A percentile compares a stretch with the other conserved stretches of the same genome.
phyloP scores from a whole-genome alignment of 257 asterid species.

The Apocynum venetum region DNA sequence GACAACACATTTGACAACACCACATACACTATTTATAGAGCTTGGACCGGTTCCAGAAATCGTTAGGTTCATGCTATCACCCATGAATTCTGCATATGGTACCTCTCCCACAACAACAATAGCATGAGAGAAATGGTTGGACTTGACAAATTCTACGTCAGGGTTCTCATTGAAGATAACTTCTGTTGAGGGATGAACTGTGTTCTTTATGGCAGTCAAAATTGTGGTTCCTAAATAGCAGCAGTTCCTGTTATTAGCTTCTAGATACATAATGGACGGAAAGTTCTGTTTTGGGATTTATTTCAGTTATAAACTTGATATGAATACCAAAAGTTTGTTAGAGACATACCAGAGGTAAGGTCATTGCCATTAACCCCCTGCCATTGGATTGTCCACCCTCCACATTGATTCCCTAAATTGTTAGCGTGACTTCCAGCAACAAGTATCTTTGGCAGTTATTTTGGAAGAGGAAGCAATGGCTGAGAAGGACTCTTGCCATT shows the following conservation, averaged over 20 bases:
- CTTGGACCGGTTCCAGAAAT: constrained; percentile 57
- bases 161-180: constrained; percentile 59
- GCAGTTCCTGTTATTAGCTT: background rate
- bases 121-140: constrained; percentile 51
- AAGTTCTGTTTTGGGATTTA: background rate
- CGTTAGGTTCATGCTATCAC: constrained; percentile 60
- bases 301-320: background rate
- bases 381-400: constrained; percentile 95
- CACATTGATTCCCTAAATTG: constrained; percentile 85
- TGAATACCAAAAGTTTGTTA: too few relatives aligned
- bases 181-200: constrained; percentile 69
- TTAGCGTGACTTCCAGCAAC: constrained; percentile 83
- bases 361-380: constrained; percentile 74
- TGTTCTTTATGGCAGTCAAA: constrained; percentile 54
- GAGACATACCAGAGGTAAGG: constrained; percentile 51
- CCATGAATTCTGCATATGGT: constrained; percentile 61
- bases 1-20: constrained; percentile 51
- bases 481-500: constrained; percentile 46
- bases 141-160: constrained; percentile 36
- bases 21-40: constrained; percentile 54
- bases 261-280: background rate
- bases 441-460: constrained; percentile 56
- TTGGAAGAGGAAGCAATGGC: constrained; percentile 79
- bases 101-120: constrained; percentile 74
- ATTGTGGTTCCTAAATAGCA: constrained; percentile 66